Conservation (phyloP, 2,329 filamentous ascomycete species). For the Exophiala mesophila region DNA sequence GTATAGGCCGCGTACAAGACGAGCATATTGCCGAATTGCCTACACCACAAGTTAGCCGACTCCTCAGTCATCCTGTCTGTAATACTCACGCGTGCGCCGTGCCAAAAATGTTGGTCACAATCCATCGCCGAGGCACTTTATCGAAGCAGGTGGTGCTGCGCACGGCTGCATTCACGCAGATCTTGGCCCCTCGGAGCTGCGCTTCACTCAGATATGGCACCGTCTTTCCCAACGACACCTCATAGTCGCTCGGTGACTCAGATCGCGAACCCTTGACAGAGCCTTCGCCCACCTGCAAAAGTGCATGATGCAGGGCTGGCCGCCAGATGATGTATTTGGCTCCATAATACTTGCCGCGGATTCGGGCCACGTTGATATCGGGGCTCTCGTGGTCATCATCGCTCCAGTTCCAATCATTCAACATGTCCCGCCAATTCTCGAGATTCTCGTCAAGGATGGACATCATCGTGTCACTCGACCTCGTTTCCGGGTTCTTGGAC, state of each 20-base stretch:
- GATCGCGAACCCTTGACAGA: constrained; percentile 14
- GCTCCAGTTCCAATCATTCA: constrained; percentile 52
- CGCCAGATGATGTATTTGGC: constrained; percentile 85
- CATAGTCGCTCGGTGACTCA: constrained; percentile 32
- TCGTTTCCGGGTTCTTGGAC: constrained; percentile 38
- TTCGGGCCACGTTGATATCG: constrained; percentile 74
- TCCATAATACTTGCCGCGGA: constrained; percentile 93
- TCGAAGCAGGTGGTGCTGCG: constrained; percentile 82
- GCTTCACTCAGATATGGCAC: constrained; percentile 29
- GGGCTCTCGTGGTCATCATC: constrained; percentile 65
- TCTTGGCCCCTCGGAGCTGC: constrained; percentile 47
- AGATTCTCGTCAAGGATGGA: constrained; percentile 45
- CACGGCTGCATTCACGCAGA: constrained; percentile 69
- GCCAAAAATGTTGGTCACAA: constrained; percentile 94
- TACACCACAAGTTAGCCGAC: too few species aligned
- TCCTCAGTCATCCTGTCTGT: too few species aligned
- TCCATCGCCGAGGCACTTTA: constrained; percentile 58
- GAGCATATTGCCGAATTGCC: constrained; percentile 94
- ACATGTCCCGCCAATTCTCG: constrained; percentile 49
- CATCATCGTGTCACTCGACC: constrained; percentile 30
- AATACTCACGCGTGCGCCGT: constrained; percentile 92
- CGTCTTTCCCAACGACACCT: constrained; percentile 31
- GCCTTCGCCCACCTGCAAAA: constrained; percentile 37
- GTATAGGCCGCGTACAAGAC: constrained; percentile 78
- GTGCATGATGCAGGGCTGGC: constrained; percentile 62